phyloP scores from a whole-genome alignment of 108 stramenopile species.

The Fistulifera solaris region DNA sequence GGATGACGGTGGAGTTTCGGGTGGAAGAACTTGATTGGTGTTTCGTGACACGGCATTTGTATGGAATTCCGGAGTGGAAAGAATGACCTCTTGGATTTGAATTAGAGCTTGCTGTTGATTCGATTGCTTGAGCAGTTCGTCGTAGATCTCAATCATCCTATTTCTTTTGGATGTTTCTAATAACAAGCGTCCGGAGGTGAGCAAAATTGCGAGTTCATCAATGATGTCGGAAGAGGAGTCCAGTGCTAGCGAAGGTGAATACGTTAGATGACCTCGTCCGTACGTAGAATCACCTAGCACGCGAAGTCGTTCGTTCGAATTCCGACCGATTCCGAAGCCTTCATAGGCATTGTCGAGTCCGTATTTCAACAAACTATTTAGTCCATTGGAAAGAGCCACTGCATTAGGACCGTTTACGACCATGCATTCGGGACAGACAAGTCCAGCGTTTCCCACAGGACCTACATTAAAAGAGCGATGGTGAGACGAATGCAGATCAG shows the following conservation, averaged over 20 bases:
- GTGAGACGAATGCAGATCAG: too few species aligned
- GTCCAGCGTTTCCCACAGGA: neutral
- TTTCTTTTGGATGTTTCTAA: too few species aligned
- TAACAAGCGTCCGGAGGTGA: constrained; percentile 46
- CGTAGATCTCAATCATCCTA: too few species aligned
- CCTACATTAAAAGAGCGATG: neutral
- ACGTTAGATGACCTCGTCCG: neutral
- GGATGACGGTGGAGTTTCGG: neutral
- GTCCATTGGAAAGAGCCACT: constrained; percentile 27
- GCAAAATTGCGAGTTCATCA: constrained; percentile 42
- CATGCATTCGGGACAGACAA: constrained; percentile 49
- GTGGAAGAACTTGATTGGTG: neutral
- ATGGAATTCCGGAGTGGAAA: constrained; percentile 29
- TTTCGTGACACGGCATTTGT: neutral
- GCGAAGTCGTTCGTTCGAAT: neutral
- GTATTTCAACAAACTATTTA: constrained; percentile 39
- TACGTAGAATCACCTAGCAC: neutral
- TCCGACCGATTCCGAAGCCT: constrained; percentile 4
- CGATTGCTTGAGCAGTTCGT: neutral
- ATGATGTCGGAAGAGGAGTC: constrained; percentile 8
- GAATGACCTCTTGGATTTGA: constrained; percentile 14
- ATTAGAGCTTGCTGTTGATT: constrained; percentile 9
- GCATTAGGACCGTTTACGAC: constrained; percentile 25
- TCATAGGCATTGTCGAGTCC: constrained; percentile 16
- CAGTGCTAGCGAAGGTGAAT: neutral